These are phyloP conservation scores for Limnomonas spitsbergensis DNA, from an alignment of 139 green algal genomes.

Conservation along the genomic window DNA sequence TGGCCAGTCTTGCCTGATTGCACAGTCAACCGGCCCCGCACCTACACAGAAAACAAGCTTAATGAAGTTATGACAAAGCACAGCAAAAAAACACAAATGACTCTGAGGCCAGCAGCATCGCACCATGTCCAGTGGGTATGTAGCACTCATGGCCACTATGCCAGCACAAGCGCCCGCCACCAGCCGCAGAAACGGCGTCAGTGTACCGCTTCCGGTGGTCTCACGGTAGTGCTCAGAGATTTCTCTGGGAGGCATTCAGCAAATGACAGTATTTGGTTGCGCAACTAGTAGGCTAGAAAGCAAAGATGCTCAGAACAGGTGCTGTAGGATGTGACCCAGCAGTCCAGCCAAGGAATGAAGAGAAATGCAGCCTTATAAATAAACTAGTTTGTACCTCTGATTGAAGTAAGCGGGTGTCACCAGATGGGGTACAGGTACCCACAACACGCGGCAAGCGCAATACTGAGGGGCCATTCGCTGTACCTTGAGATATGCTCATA, in stretches of 20 bases:
- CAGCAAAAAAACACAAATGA: too few relatives aligned
- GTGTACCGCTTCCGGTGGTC: conserved; percentile 71
- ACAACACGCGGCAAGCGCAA: background rate
- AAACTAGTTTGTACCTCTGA: too few relatives aligned
- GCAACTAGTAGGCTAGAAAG: too few relatives aligned
- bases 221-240: conserved; percentile 68
- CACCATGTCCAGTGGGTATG: conserved; percentile 99
- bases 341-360: too few relatives aligned
- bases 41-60: too few relatives aligned
- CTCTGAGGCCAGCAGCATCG: too few relatives aligned
- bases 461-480: background rate
- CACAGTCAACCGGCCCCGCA: conserved; percentile 82
- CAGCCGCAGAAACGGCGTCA: conserved; percentile 85
- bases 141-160: conserved; percentile 92
- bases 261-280: too few relatives aligned
- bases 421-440: background rate
- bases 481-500: conserved; percentile 90
- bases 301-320: too few relatives aligned
- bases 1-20: conserved; percentile 68
- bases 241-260: conserved; percentile 54
- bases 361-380: too few relatives aligned
- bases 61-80: too few relatives aligned
- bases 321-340: too few relatives aligned
- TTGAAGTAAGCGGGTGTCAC: background rate
- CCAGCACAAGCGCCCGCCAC: conserved; percentile 85